phyloP scores from a whole-genome alignment of 257 asterid species.

The Primulina tabacum region DNA sequence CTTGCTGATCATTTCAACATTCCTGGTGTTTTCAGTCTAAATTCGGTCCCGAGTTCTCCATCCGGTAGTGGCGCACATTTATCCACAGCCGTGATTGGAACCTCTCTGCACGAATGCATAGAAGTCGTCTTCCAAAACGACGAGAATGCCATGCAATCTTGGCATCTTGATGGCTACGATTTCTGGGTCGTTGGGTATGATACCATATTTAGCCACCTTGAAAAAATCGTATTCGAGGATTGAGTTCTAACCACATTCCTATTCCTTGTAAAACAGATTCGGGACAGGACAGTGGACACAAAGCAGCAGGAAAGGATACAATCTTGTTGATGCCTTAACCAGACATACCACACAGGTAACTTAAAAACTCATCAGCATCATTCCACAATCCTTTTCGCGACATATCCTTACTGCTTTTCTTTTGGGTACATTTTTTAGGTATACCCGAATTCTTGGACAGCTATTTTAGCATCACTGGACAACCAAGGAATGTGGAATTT shows the following conservation, averaged over 20 bases:
- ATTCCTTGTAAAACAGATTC: constrained; percentile 42
- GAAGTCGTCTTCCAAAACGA: constrained; percentile 79
- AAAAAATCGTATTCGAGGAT: background rate
- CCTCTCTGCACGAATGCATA: constrained; percentile 72
- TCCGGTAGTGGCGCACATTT: constrained; percentile 44
- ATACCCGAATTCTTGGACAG: constrained; percentile 84
- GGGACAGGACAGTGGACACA: constrained; percentile 77
- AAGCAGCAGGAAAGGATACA: constrained; percentile 58
- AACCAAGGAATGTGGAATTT: constrained; percentile 99
- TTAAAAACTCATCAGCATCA: background rate
- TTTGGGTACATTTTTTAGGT: constrained; percentile 42
- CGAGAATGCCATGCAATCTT: constrained; percentile 57
- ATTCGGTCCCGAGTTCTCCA: constrained; percentile 60
- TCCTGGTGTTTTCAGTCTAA: constrained; percentile 69
- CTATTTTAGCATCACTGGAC: constrained; percentile 78
- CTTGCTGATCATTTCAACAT: constrained; percentile 89
- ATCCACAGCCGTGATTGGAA: constrained; percentile 62
- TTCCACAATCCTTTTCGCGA: background rate
- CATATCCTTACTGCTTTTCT: background rate
- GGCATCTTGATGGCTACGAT: constrained; percentile 98
- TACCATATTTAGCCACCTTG: background rate
- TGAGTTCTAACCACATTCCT: constrained; percentile 1
- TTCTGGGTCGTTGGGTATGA: constrained; percentile 95
- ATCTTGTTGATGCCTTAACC: constrained; percentile 80
- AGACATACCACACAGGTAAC: constrained; percentile 90